Evolutionary conservation across 2,329 filamentous ascomycete species (phyloP).

Genomic region (Cordyceps tenuipes): DNA sequence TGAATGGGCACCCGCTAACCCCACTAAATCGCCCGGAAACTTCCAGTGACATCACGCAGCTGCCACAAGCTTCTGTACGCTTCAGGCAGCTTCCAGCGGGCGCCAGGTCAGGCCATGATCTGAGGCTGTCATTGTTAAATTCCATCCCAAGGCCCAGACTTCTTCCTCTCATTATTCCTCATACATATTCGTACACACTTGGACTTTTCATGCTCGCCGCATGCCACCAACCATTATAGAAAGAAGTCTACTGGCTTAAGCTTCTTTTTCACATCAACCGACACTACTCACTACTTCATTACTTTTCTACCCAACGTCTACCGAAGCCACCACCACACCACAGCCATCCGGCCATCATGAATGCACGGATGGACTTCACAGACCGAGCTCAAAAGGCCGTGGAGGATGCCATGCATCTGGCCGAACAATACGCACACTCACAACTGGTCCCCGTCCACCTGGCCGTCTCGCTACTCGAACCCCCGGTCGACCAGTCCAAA

Average conservation of each 20-base stretch:
- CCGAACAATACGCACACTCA: conserved; percentile 82
- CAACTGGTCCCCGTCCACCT: conserved; percentile 88
- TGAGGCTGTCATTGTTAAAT: conserved; percentile 15
- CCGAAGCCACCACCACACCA: neutral
- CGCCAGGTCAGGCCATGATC: conserved; percentile 12
- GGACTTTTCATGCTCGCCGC: neutral
- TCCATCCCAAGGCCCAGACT: neutral
- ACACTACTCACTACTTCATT: neutral
- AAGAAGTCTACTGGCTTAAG: conserved; percentile 5
- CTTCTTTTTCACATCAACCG: neutral
- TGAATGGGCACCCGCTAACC: neutral
- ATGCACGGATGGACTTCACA: conserved; percentile 80
- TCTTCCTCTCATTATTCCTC: neutral
- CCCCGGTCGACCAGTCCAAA: conserved; percentile 66
- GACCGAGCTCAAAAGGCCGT: conserved; percentile 86
- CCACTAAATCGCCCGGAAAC: conserved; percentile 12
- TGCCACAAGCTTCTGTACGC: conserved; percentile 20
- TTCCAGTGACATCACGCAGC: conserved; percentile 19
- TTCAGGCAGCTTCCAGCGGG: conserved; percentile 23
- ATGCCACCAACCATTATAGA: conserved; percentile 1
- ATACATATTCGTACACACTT: conserved; percentile 1
- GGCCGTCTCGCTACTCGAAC: conserved; percentile 72
- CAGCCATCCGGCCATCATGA: conserved; percentile 43
- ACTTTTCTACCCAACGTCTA: neutral
- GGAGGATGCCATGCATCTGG: conserved; percentile 77